Evolutionary conservation across 2,329 filamentous ascomycete species (phyloP), one percentile per base, ranked within the genome.

Genomic region (Colletotrichum sp.): DNA sequence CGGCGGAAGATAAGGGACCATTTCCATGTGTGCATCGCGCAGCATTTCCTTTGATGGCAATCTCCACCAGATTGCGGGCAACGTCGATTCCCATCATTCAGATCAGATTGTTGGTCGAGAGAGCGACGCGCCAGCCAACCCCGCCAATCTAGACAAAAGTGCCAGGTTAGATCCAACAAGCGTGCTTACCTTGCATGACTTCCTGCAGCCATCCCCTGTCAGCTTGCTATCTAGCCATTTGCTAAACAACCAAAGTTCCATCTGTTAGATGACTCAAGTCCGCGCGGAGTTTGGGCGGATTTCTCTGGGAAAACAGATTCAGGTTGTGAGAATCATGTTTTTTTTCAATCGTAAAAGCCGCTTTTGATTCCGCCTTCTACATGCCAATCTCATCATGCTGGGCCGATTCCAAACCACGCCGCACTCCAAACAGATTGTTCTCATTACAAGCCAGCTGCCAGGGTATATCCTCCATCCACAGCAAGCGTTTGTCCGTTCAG

Each of bases 381-480:
- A n/a, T 44, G 39, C 8, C 18, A 44, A 44, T 0, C 18, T 44
- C 18, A 44, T 44, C 3, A 6, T 6, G 39, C 39, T n/a, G 39
- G 9, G 39, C 15, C 5, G 39, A 44, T 10, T 3, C 9, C 9
- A 39, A 44, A 10, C 39, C 18, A 44, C 9, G 39, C 44, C 44
- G 3, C n/a, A 21, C 44, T 49, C 10, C 44, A 12, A 49, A 13
- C 0, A 18, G 5, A 21, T 24, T 6, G 18, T 12, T 21, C 57
- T 39, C 28, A 13, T 15, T 2, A 86, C 79, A 81, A 26, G 18
- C 86, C 87, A 7, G 83, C 83, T 0, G 81, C 82, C 2, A 88
- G 78, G 1, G 85, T 87, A 68, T 87, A 87, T 1, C 86, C 87
- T 5, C 87, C 87, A 60, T 89, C 87, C 0, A 89, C 86, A 1